Conservation (phyloP, 1,284 basidiomycete species). For the Ganoderma multipileum region DNA sequence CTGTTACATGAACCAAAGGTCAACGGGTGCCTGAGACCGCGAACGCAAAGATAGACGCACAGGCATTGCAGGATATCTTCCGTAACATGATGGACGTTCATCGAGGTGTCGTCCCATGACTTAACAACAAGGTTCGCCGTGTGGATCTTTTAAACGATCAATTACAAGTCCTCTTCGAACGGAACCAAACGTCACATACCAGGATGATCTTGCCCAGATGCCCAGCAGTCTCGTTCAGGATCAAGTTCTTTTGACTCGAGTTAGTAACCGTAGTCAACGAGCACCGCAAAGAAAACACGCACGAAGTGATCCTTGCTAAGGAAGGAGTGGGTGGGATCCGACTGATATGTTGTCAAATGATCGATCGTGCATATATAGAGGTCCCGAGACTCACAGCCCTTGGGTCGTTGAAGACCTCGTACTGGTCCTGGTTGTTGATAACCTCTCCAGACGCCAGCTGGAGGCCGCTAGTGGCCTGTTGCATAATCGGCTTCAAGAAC, state of each 20-base stretch:
- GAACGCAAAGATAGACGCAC: slow-evolving; percentile 46
- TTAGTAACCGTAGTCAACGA: neutral
- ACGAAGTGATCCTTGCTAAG: slow-evolving; percentile 85
- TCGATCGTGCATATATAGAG: too few species aligned
- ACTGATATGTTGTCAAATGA: slow-evolving; percentile 46
- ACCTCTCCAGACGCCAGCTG: slow-evolving; percentile 74
- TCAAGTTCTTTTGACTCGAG: slow-evolving; percentile 57
- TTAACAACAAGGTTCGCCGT: slow-evolving; percentile 71
- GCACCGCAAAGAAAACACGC: slow-evolving; percentile 38
- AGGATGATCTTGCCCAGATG: slow-evolving; percentile 76
- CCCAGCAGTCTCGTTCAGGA: slow-evolving; percentile 84
- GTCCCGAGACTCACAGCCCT: slow-evolving; percentile 58
- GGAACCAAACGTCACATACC: slow-evolving; percentile 44
- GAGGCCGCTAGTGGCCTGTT: slow-evolving; percentile 69
- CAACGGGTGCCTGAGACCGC: neutral
- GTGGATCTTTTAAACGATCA: slow-evolving; percentile 48
- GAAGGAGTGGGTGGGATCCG: slow-evolving; percentile 88
- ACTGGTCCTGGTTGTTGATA: slow-evolving; percentile 83
- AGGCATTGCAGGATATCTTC: slow-evolving; percentile 80
- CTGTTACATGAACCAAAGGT: slow-evolving; percentile 41
- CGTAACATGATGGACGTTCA: slow-evolving; percentile 64
- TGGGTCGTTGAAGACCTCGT: slow-evolving; percentile 83
- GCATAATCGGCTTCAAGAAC: slow-evolving; percentile 76
- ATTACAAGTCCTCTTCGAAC: slow-evolving; percentile 10
- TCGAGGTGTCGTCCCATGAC: slow-evolving; percentile 82